phyloP scores from a whole-genome alignment of 2,329 filamentous ascomycete genomes.

The Penicillium sp. region DNA sequence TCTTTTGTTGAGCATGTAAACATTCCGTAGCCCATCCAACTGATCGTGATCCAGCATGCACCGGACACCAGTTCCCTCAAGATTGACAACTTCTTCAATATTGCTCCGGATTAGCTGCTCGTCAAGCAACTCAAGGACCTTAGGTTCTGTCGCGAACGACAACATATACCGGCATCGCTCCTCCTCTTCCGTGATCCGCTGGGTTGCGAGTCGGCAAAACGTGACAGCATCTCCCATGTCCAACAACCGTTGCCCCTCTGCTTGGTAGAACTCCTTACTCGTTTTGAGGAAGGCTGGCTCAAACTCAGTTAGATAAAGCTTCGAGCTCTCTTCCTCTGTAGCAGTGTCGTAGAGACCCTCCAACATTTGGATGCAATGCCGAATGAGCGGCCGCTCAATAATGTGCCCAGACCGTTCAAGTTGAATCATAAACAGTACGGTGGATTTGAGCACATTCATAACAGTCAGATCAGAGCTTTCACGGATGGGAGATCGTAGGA shows the following conservation, averaged over 20 bases:
- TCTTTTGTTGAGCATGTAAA: conserved; percentile 75
- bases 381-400: conserved; percentile 78
- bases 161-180: conserved; percentile 81
- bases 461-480: conserved; percentile 51
- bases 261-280: conserved; percentile 70
- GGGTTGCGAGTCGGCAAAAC: conserved; percentile 75
- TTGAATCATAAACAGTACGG: conserved; percentile 84
- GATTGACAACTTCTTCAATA: conserved; percentile 74
- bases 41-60: conserved; percentile 92
- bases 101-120: conserved; percentile 74
- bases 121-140: conserved; percentile 75
- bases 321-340: conserved; percentile 71
- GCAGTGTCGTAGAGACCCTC: conserved; percentile 82
- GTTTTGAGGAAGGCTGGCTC: conserved; percentile 72
- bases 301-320: conserved; percentile 80
- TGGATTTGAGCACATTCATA: conserved; percentile 71
- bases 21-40: conserved; percentile 70
- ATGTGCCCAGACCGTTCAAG: conserved; percentile 90
- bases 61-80: conserved; percentile 79
- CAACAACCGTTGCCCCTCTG: conserved; percentile 72
- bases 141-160: conserved; percentile 66
- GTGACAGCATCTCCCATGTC: conserved; percentile 74
- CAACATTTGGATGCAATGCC: conserved; percentile 83
- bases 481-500: conserved; percentile 62
- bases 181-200: conserved; percentile 74